phyloP scores from a whole-genome alignment of 768 basidiomycete species.

The Pleurotus ostreatus region DNA sequence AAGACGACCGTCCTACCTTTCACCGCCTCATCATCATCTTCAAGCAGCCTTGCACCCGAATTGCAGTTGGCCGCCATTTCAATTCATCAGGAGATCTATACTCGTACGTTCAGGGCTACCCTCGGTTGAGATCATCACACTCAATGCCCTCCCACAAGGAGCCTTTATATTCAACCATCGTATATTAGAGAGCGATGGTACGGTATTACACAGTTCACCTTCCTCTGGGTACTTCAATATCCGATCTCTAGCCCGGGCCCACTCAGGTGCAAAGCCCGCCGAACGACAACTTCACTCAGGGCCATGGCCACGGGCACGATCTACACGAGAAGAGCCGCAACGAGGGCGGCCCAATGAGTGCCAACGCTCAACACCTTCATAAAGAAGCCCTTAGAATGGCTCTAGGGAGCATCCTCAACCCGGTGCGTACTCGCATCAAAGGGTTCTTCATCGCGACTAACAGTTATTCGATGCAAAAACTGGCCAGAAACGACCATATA shows the following conservation, averaged over 20 bases:
- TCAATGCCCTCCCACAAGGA: too few species aligned
- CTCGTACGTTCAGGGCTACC: too few species aligned
- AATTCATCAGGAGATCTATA: not conserved
- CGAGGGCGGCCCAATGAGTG: not conserved
- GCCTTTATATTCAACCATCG: too few species aligned
- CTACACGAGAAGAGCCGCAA: conserved; percentile 12
- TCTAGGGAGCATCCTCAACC: conserved; percentile 56
- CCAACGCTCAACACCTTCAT: conserved; percentile 34
- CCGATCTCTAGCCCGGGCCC: conserved; percentile 16
- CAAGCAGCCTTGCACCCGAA: not conserved
- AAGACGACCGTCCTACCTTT: not conserved
- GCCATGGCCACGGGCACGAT: conserved; percentile 18
- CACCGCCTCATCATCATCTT: not conserved
- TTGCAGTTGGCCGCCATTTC: not conserved
- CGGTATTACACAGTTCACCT: too few species aligned
- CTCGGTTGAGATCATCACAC: too few species aligned
- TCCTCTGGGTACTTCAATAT: too few species aligned
- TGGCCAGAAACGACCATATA: conserved; percentile 47
- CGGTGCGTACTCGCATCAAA: conserved; percentile 34
- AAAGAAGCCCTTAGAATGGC: conserved; percentile 51
- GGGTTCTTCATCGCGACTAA: too few species aligned
- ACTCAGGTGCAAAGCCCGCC: conserved; percentile 31
- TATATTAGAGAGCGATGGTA: too few species aligned
- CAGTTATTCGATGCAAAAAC: not conserved
- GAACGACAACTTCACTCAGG: conserved; percentile 20